Conservation (phyloP, 148 eudicot genomes). For the Chenopodium quinoa region DNA sequence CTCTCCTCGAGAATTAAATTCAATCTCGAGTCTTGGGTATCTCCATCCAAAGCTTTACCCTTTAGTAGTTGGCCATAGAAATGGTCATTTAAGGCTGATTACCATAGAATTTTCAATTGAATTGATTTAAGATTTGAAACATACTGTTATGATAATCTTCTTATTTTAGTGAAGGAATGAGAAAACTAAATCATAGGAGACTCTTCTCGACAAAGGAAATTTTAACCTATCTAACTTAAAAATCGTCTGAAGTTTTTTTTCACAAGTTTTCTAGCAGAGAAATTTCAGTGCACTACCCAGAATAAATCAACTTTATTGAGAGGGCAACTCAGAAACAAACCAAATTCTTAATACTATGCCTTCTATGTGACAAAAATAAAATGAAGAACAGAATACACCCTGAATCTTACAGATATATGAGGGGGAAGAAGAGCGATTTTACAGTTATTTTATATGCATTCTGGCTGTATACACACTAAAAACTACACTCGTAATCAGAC, state of each 20-base stretch:
- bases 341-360: background rate
- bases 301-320: background rate
- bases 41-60: no score
- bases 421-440: constrained; percentile 7
- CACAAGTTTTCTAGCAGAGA: background rate
- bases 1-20: background rate
- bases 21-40: background rate
- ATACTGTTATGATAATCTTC: no score
- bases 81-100: no score
- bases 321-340: background rate
- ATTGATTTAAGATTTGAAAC: no score
- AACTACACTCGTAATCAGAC: constrained; percentile 7
- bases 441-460: constrained; percentile 20
- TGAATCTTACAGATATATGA: background rate
- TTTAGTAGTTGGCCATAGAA: no score
- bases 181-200: no score
- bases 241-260: background rate
- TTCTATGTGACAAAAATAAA: background rate
- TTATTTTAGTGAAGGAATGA: no score
- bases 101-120: no score
- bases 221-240: background rate
- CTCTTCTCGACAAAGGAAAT: no score
- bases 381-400: background rate
- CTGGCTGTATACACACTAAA: constrained; percentile 20
- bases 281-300: background rate